These are phyloP conservation scores for Rhodotorula kratochvilovae DNA, from an alignment of 768 basidiomycete species.

Conservation along the genomic window DNA sequence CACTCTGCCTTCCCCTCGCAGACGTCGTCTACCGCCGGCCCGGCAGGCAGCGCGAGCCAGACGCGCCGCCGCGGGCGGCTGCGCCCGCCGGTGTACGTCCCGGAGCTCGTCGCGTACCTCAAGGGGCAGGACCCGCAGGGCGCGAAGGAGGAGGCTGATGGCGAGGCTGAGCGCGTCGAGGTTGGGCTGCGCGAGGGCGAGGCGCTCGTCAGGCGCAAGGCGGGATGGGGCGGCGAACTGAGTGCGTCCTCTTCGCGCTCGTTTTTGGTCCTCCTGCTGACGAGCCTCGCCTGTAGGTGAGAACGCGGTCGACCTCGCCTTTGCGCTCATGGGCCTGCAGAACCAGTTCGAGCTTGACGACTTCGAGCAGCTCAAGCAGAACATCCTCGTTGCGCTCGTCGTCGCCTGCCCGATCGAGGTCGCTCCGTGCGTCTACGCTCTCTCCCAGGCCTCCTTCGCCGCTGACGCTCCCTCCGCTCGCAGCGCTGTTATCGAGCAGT, in stretches of 20 bases:
- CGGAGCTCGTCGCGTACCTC: constrained; percentile 74
- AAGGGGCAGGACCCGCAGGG: constrained; percentile 53
- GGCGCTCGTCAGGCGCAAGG: constrained; percentile 75
- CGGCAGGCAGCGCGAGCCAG: constrained; percentile 57
- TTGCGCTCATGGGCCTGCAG: constrained; percentile 67
- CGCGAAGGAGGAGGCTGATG: constrained; percentile 57
- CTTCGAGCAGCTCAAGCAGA: constrained; percentile 73
- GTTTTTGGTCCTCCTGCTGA: not conserved
- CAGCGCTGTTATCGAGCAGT: constrained; percentile 82
- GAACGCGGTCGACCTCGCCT: constrained; percentile 75
- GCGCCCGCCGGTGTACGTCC: constrained; percentile 80
- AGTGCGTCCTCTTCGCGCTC: constrained; percentile 54
- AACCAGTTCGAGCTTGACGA: constrained; percentile 77
- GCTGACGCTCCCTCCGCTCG: constrained; percentile 3
- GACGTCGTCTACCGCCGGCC: constrained; percentile 43
- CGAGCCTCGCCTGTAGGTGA: constrained; percentile 60
- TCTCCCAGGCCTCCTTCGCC: not conserved
- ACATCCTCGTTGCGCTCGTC: constrained; percentile 71
- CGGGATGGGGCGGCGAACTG: constrained; percentile 78
- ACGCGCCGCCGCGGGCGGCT: constrained; percentile 71
- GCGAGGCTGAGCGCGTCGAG: constrained; percentile 71
- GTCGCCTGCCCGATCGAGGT: constrained; percentile 70
- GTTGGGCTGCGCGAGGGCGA: constrained; percentile 76
- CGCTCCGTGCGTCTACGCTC: constrained; percentile 63
- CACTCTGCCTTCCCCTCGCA: constrained; percentile 60